Evolutionary conservation across 108 stramenopile species (phyloP), one percentile per base, ranked within the genome.

Genomic region (Cyclotella choctawhatcheeana): DNA sequence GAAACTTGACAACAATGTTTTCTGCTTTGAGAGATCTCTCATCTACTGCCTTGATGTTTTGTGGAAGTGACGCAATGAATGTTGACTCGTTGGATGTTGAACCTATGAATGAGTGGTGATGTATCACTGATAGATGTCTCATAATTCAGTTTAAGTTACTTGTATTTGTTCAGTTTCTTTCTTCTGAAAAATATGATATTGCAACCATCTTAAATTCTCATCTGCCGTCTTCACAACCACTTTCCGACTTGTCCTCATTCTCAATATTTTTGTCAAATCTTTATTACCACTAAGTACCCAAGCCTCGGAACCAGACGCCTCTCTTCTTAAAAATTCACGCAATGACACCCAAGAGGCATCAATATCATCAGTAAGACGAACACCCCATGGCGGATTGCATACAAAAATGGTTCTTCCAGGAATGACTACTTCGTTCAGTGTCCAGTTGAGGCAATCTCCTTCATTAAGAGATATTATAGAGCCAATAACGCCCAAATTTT

Each of bases 371-470:
- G 82, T 84, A 30, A 93, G 58, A 18, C 93, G 78, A 13, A 89
- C 69, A 14, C 90, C 90, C 93, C 93, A 94, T 5, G 93, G 93
- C 3, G 93, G 93, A 79, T 94, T 94, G 30, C 84, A 86, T 14
- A 88, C 88, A 55, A 84, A 68, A 3, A 84, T 81, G 2, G 71
- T 84, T 34, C 80, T 48, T 13, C 76, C 76, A 17, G 37, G 65
- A 35, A 63, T 48, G 10, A 76, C 69, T 14, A 55, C 30, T 6
- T 63, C 51, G 18, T 50, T 60, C 18, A 82, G 65, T 6, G 64
- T 71, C 75, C 83, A 86, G 35, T 90, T 85, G 25, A 68, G 58
- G 58, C 93, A 94, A 64, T 92, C 88, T 22, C 75, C 74, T 65
- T 90, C 83, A n/a, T 34, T 35, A 12, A 90, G 24, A 13, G 81